Evolutionary conservation across 2,329 filamentous ascomycete species (phyloP).

Genomic region (Aspergillus carbonarius): DNA sequence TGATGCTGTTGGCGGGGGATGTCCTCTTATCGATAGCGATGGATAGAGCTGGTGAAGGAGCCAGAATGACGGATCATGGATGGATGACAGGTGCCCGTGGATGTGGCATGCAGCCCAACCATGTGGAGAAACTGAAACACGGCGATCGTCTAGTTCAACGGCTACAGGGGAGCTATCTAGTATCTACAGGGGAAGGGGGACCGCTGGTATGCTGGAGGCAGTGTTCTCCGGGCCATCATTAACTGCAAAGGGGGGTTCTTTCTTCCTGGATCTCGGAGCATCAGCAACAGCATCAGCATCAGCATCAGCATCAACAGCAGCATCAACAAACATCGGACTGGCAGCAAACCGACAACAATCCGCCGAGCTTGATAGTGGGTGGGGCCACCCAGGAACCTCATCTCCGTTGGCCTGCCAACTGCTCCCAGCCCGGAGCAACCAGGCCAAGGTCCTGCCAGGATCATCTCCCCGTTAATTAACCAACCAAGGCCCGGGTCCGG

Average conservation of each 20-base stretch:
- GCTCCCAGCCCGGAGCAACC: neutral
- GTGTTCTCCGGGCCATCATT: neutral
- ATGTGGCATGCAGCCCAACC: neutral
- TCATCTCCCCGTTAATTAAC: neutral
- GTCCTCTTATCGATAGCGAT: neutral
- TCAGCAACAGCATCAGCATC: neutral
- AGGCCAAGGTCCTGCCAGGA: neutral
- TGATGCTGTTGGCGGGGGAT: neutral
- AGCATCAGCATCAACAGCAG: no score
- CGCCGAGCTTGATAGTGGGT: neutral
- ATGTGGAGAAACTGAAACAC: constrained; percentile 4
- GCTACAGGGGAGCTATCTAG: neutral
- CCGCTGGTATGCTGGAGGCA: neutral
- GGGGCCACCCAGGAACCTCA: neutral
- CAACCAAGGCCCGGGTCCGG: neutral
- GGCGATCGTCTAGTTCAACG: neutral
- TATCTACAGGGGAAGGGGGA: neutral
- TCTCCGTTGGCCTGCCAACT: neutral
- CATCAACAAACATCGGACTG: no score
- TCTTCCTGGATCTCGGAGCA: no score
- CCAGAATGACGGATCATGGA: neutral
- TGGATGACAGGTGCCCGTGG: no score
- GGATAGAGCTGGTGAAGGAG: neutral
- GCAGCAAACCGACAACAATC: no score
- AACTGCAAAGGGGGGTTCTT: no score